A percentile compares a stretch with the other conserved stretches of the same genome.
Evolutionary conservation across 768 basidiomycete genomes (phyloP).

Genomic region (Leucogyrophana mollusca): DNA sequence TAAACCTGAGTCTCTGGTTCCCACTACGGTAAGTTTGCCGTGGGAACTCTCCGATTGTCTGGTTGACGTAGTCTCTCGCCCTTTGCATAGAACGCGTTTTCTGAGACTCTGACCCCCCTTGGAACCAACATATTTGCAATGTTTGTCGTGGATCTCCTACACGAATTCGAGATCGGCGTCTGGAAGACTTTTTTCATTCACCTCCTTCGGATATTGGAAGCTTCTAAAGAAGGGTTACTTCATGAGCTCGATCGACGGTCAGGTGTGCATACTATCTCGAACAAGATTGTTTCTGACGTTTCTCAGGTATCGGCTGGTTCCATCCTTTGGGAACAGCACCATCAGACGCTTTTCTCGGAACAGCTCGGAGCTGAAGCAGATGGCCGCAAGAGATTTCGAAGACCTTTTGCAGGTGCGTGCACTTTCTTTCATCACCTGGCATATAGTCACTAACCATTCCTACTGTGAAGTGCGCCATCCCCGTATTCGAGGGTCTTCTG

Average conservation of each 20-base stretch:
- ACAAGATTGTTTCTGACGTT: constrained; percentile 5
- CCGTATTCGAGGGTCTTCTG: constrained; percentile 29
- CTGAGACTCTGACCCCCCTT: constrained; percentile 4
- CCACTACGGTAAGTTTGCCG: constrained; percentile 9
- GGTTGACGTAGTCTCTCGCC: not conserved
- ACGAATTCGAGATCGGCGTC: constrained; percentile 30
- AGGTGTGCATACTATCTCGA: constrained; percentile 1
- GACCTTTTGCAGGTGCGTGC: constrained; percentile 29
- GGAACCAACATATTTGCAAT: constrained; percentile 20
- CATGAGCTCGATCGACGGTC: constrained; percentile 11
- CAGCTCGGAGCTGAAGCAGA: constrained; percentile 30
- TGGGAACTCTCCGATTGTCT: not conserved
- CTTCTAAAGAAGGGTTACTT: constrained; percentile 7
- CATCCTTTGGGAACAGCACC: constrained; percentile 28
- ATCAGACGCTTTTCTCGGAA: constrained; percentile 30
- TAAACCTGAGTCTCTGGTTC: constrained; percentile 15
- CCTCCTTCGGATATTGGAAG: constrained; percentile 21
- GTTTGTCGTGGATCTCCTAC: constrained; percentile 28
- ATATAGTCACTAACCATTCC: no score
- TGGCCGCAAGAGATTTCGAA: constrained; percentile 37
- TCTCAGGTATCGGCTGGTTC: constrained; percentile 26
- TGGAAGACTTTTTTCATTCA: constrained; percentile 29
- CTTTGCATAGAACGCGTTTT: constrained; percentile 30
- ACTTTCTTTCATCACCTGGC: not conserved
- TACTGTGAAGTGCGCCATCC: constrained; percentile 34